Percentiles rank a stretch among this genome's conserved stretches.
These are phyloP conservation scores for Geotrichum macrosporum DNA, from an alignment of 1,139 yeast genomes.

Conservation along the genomic window DNA sequence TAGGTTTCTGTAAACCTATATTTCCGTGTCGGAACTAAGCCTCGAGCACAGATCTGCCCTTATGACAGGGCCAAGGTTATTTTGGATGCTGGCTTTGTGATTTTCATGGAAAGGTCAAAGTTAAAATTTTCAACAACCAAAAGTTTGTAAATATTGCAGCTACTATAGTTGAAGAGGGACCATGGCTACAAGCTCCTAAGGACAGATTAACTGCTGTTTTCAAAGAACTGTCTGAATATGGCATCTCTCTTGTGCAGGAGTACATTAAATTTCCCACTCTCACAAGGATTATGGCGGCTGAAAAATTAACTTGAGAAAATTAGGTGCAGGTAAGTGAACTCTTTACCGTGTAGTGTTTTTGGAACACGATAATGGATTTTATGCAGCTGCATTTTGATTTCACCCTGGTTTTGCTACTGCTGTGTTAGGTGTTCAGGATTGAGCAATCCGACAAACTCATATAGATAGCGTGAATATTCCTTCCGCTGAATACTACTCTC, in stretches of 20 bases:
- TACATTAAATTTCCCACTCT: slow-evolving; percentile 99
- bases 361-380: slow-evolving; percentile 90
- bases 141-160: slow-evolving; percentile 83
- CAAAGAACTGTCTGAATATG: slow-evolving; percentile 96
- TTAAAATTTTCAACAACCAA: slow-evolving; percentile 67
- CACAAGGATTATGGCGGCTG: slow-evolving; percentile 97
- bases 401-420: slow-evolving; percentile 99
- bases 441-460: slow-evolving; percentile 86
- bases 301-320: slow-evolving; percentile 83
- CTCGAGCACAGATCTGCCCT: slow-evolving; percentile 96
- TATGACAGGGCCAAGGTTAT: slow-evolving; percentile 90
- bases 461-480: slow-evolving; percentile 55
- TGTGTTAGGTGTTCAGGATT: slow-evolving; percentile 87
- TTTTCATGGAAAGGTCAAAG: slow-evolving; percentile 82
- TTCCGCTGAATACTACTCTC: slow-evolving; percentile 76
- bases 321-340: slow-evolving; percentile 85
- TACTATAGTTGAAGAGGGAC: slow-evolving; percentile 81
- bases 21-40: slow-evolving; percentile 96
- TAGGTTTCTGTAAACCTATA: slow-evolving; percentile 43
- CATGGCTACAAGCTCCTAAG: slow-evolving; percentile 87
- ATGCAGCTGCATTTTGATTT: slow-evolving; percentile 98
- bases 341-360: slow-evolving; percentile 91
- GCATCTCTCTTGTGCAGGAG: slow-evolving; percentile 86
- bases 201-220: slow-evolving; percentile 88
- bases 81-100: slow-evolving; percentile 80